phyloP scores from a whole-genome alignment of 2,329 filamentous ascomycete species.

The Penicillium sp. region DNA sequence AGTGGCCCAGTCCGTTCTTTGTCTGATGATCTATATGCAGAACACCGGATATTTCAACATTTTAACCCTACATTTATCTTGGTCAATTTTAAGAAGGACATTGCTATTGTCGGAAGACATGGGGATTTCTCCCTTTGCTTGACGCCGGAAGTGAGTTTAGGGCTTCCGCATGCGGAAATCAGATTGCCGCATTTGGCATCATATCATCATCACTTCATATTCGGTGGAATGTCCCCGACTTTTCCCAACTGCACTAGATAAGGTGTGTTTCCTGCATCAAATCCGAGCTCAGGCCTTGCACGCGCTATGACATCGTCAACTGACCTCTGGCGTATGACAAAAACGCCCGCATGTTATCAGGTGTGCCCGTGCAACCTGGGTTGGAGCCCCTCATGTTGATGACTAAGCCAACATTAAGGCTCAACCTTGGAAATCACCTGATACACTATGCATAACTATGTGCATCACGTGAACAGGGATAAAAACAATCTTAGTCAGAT shows the following conservation, averaged over 20 bases:
- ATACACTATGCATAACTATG: not conserved
- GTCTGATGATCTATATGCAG: constrained; percentile 26
- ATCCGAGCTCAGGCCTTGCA: not conserved
- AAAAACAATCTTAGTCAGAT: not conserved
- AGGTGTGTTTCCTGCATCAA: not conserved
- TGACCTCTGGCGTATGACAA: constrained; percentile 17
- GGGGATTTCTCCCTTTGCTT: constrained; percentile 10
- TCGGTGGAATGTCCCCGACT: constrained; percentile 8
- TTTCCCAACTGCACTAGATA: not conserved
- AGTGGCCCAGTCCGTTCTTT: constrained; percentile 16
- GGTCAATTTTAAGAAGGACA: not conserved
- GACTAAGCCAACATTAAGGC: not conserved
- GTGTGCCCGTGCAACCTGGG: not conserved
- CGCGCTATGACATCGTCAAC: constrained; percentile 22
- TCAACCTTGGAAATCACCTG: constrained; percentile 3
- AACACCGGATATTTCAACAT: constrained; percentile 2
- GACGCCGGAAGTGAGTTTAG: constrained; percentile 15
- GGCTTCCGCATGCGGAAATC: constrained; percentile 31
- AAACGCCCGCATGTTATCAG: not conserved
- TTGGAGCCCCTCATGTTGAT: not conserved
- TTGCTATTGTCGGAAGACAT: constrained; percentile 10
- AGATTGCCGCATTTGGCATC: constrained; percentile 28
- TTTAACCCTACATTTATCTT: constrained; percentile 4
- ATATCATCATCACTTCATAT: constrained; percentile 24
- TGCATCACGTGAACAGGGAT: not conserved